These are phyloP conservation scores for Aspergillus bridgeri DNA, from an alignment of 495 filamentous ascomycete species.

Conservation along the genomic window DNA sequence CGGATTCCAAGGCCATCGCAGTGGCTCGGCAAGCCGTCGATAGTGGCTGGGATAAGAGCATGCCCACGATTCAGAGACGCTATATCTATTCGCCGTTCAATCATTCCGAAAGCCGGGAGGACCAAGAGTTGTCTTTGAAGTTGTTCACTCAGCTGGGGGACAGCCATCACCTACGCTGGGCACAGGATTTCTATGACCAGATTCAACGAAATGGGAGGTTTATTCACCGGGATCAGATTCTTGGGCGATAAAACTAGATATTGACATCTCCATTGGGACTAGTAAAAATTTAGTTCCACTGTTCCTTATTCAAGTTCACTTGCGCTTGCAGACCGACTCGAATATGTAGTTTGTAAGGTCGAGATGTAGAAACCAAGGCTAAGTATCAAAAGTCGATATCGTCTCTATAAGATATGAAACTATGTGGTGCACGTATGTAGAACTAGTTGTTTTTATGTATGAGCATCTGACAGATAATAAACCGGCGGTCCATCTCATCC, in stretches of 20 bases:
- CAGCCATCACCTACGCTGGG: conserved; percentile 18
- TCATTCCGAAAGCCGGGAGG: conserved; percentile 31
- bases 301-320: too few species aligned
- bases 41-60: conserved; percentile 23
- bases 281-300: too few species aligned
- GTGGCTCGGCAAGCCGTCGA: conserved; percentile 25
- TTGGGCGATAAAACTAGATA: conserved; percentile 11
- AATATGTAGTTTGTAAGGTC: too few species aligned
- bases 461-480: too few species aligned
- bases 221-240: conserved; percentile 24
- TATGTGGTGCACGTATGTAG: too few species aligned
- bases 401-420: too few species aligned
- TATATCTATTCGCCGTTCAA: conserved; percentile 38
- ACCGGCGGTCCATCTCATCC: too few species aligned
- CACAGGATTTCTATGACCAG: conserved; percentile 14
- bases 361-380: too few species aligned
- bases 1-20: conserved; percentile 28
- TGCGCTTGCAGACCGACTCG: too few species aligned
- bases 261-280: too few species aligned
- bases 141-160: conserved; percentile 24
- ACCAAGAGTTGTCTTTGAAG: conserved; percentile 26
- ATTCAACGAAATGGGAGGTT: conserved; percentile 19
- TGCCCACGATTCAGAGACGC: conserved; percentile 21
- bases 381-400: too few species aligned
- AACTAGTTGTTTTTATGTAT: too few species aligned